phyloP scores from a whole-genome alignment of 2,329 filamentous ascomycete genomes.

The Acrocalymma vagum region DNA sequence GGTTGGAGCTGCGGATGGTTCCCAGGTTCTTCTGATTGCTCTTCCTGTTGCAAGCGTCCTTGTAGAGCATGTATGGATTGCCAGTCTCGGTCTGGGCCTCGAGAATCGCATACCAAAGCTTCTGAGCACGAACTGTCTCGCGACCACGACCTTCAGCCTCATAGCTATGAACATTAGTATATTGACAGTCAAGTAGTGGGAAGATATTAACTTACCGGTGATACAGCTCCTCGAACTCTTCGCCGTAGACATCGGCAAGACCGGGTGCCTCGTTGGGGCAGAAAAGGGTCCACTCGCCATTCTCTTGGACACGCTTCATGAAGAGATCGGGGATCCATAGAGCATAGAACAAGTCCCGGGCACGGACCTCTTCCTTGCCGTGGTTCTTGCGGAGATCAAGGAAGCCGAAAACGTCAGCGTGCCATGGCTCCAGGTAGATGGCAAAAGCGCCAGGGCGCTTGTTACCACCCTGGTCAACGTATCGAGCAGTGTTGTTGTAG shows the following conservation, averaged over 20 bases:
- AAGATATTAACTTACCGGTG: too few relatives aligned
- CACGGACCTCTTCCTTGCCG: conserved; percentile 97
- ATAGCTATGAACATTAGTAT: too few relatives aligned
- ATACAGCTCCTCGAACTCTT: conserved; percentile 95
- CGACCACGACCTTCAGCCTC: conserved; percentile 88
- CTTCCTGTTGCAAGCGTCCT: conserved; percentile 98
- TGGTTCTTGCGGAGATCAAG: conserved; percentile 99
- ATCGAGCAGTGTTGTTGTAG: conserved; percentile 98
- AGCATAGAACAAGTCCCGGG: conserved; percentile 96
- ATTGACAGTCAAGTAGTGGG: too few relatives aligned
- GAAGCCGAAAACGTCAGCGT: conserved; percentile 97
- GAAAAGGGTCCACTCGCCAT: conserved; percentile 96
- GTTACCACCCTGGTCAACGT: conserved; percentile 98
- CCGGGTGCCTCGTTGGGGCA: conserved; percentile 97
- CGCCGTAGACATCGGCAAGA: conserved; percentile 94
- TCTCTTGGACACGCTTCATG: conserved; percentile 99
- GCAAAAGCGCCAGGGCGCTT: conserved; percentile 98
- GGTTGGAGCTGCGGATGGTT: conserved; percentile 97
- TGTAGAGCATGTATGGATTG: conserved; percentile 99
- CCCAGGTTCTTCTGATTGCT: conserved; percentile 99
- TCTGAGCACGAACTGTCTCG: conserved; percentile 94
- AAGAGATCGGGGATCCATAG: conserved; percentile 99
- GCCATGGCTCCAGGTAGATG: conserved; percentile 99
- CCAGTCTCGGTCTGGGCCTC: conserved; percentile 99
- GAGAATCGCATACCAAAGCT: conserved; percentile 98